Evolutionary conservation across 1,284 basidiomycete genomes (phyloP).

Genomic region (Pseudozyma tsukubaensis): DNA sequence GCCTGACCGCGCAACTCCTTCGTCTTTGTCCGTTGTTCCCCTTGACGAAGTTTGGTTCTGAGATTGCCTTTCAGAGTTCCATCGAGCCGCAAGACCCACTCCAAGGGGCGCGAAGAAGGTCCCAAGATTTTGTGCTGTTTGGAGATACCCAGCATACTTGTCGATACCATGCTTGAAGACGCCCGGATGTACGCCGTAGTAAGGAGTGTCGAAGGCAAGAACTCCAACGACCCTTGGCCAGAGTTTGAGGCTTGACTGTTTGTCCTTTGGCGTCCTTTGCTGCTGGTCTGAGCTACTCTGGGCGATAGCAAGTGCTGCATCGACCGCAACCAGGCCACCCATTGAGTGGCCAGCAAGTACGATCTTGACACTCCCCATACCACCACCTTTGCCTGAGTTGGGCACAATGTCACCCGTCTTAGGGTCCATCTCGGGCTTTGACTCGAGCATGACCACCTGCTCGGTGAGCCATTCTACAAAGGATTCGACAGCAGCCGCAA

Average conservation of each 20-base stretch:
- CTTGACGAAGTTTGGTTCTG: slow-evolving; percentile 31
- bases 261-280: slow-evolving; percentile 4
- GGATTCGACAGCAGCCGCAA: slow-evolving; percentile 50
- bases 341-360: slow-evolving; percentile 86
- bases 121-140: slow-evolving; percentile 74
- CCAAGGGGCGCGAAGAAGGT: slow-evolving; percentile 69
- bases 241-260: slow-evolving; percentile 72
- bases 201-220: slow-evolving; percentile 85
- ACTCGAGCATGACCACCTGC: slow-evolving; percentile 87
- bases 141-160: slow-evolving; percentile 80
- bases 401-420: slow-evolving; percentile 31
- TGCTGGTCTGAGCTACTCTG: slow-evolving; percentile 26
- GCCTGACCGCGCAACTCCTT: slow-evolving; percentile 31
- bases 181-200: slow-evolving; percentile 76
- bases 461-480: slow-evolving; percentile 66
- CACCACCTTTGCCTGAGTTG: slow-evolving; percentile 47
- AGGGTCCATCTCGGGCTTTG: slow-evolving; percentile 63
- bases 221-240: slow-evolving; percentile 86
- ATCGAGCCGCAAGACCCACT: slow-evolving; percentile 73
- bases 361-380: slow-evolving; percentile 72
- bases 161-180: slow-evolving; percentile 86
- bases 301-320: slow-evolving; percentile 74
- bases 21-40: slow-evolving; percentile 35
- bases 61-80: slow-evolving; percentile 56
- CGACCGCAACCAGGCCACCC: slow-evolving; percentile 77